phyloP scores from a whole-genome alignment of 2,329 filamentous ascomycete species.

The Cytospora mali region DNA sequence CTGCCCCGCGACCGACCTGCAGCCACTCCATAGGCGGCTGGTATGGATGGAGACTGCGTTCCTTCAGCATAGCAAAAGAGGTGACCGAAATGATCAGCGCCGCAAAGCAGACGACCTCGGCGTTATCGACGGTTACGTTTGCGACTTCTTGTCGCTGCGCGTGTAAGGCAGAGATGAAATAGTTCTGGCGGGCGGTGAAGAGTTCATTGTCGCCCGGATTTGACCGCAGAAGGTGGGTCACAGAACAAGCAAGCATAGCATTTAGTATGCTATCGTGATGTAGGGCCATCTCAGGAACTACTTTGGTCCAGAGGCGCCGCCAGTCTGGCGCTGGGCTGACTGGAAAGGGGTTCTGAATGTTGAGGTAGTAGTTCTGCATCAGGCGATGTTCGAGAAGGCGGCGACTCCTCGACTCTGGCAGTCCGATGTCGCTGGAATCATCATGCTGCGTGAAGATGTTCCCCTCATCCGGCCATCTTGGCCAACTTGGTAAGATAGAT shows the following conservation, averaged over 20 bases:
- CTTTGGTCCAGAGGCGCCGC: slow-evolving; percentile 30
- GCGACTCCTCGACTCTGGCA: slow-evolving; percentile 33
- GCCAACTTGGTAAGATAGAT: slow-evolving; percentile 18
- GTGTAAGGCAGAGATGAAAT: slow-evolving; percentile 34
- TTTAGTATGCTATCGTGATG: slow-evolving; percentile 33
- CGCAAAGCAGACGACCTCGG: slow-evolving; percentile 34
- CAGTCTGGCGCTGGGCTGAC: slow-evolving; percentile 29
- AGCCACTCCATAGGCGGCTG: slow-evolving; percentile 34
- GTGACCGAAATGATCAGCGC: slow-evolving; percentile 34
- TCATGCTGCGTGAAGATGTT: slow-evolving; percentile 18
- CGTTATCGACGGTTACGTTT: slow-evolving; percentile 30
- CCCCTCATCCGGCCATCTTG: slow-evolving; percentile 8
- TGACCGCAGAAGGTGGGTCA: slow-evolving; percentile 31
- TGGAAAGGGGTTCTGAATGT: slow-evolving; percentile 28
- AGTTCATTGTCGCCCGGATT: slow-evolving; percentile 30
- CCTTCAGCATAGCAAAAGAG: slow-evolving; percentile 34
- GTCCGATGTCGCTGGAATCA: slow-evolving; percentile 19
- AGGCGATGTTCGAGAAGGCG: slow-evolving; percentile 36
- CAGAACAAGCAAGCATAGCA: slow-evolving; percentile 32
- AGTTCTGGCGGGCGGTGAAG: slow-evolving; percentile 33
- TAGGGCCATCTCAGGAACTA: slow-evolving; percentile 31
- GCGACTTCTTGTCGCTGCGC: slow-evolving; percentile 34
- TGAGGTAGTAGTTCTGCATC: slow-evolving; percentile 34
- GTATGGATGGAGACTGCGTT: slow-evolving; percentile 33
- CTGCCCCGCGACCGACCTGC: slow-evolving; percentile 34